phyloP scores from a whole-genome alignment of 352 stramenopile genomes.

The Globisporangium middletonii region DNA sequence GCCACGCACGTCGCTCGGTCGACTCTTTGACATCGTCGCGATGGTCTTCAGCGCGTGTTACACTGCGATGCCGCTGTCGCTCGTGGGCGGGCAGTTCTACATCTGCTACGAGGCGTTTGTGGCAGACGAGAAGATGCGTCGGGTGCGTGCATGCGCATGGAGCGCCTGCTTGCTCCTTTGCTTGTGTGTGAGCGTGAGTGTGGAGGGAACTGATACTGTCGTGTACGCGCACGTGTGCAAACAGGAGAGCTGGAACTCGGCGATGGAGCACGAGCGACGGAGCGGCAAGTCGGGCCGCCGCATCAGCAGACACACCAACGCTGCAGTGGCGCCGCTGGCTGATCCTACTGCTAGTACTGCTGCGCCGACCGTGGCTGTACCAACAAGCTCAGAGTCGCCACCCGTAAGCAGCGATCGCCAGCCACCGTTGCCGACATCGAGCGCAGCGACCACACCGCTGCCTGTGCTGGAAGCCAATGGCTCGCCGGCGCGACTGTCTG shows the following conservation, averaged over 20 bases:
- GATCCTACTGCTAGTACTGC: no score
- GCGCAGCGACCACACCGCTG: no score
- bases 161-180: neutral
- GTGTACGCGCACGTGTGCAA: neutral
- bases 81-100: slow-evolving; percentile 57
- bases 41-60: slow-evolving; percentile 55
- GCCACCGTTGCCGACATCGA: no score
- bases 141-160: slow-evolving; percentile 9
- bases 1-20: slow-evolving; percentile 33
- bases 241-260: neutral
- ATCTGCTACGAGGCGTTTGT: slow-evolving; percentile 45
- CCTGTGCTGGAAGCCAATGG: neutral
- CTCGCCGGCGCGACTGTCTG: neutral
- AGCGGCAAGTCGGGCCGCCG: no score
- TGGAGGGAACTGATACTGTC: neutral
- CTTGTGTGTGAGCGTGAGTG: no score
- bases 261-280: no score
- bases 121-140: slow-evolving; percentile 23
- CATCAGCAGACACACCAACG: no score
- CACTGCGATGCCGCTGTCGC: slow-evolving; percentile 53
- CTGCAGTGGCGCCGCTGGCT: no score
- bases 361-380: no score
- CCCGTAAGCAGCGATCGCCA: no score
- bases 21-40: slow-evolving; percentile 35
- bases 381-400: no score